Percentiles rank a stretch among this genome's conserved stretches.
These are phyloP conservation scores for Striga asiatica DNA, from an alignment of 257 asterid genomes.

Conservation along the genomic window DNA sequence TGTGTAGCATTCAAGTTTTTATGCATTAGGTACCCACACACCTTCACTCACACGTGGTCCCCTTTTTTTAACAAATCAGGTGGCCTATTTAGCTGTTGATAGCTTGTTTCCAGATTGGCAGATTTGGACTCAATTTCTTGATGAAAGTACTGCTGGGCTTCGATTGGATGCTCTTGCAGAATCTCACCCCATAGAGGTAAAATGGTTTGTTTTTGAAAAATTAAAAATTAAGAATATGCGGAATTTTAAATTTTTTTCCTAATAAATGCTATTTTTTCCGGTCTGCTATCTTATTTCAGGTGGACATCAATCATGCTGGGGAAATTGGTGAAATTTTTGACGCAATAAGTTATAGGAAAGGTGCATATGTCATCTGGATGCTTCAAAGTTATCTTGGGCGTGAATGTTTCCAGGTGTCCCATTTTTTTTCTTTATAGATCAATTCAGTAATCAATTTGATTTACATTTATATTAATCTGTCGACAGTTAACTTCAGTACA, in stretches of 20 bases:
- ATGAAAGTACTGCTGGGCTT: conserved; percentile 80
- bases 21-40: neutral
- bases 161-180: conserved; percentile 88
- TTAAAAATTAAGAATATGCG: neutral
- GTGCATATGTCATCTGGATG: conserved; percentile 94
- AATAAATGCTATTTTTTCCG: conserved; percentile 2
- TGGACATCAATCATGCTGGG: conserved; percentile 73
- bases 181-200: conserved; percentile 91
- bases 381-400: conserved; percentile 92
- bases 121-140: conserved; percentile 91
- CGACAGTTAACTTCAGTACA: no score
- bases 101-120: conserved; percentile 89
- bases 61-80: conserved; percentile 58
- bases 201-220: no score
- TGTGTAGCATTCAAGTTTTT: conserved; percentile 13
- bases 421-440: no score
- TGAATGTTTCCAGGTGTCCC: conserved; percentile 77
- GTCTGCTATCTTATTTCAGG: conserved; percentile 40
- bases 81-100: conserved; percentile 84
- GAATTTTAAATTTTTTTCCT: neutral
- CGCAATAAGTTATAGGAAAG: conserved; percentile 87
- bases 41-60: conserved; percentile 10
- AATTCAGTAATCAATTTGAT: neutral
- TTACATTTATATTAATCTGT: neutral
- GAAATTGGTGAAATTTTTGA: conserved; percentile 97